Evolutionary conservation across 2,329 filamentous ascomycete species (phyloP), one percentile per base, ranked within the genome.

Genomic region (Lojkania enalia): DNA sequence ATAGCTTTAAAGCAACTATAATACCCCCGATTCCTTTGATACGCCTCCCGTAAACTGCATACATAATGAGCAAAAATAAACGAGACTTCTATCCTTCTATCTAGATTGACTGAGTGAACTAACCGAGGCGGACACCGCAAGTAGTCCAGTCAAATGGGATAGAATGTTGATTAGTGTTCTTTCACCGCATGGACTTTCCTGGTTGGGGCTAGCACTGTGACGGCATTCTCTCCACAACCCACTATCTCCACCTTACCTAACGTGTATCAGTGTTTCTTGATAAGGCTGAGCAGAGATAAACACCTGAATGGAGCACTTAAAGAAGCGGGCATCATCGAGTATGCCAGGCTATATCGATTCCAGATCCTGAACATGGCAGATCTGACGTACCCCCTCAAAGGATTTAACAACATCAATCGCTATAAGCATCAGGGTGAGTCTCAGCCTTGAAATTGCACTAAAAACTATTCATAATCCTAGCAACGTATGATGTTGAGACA

Each of bases 401-500:
- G 37, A 7, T 43, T 46, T 19, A 60, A 56, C 25, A 86, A 81
- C 19, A 79, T 88, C 52, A 87, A 87, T 55, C 79, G 86, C 19
- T 81, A 85, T 58, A 81, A 80, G 56, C 74, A 81, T 49, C 76
- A 82, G 72, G 86, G 85, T 85, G 71, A 56, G 16, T 37, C 20
- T 21, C 3, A 9, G 7, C 25, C 25, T 27, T 9, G 25, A 27
- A 27, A 7, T 27, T 27, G n/a, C 25, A 27, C 7, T 9, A 9
- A 27, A 27, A 7, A 27, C 25, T n/a, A 27, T 27, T n/a, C n/a
- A 27, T 9, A 20, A 11, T 35, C 13, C 21, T 32, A 57, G 53
- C 55, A 38, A 59, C 52, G 3, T 95, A 95, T 64, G 83, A 88
- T 44, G 78, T 86, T 39, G 75, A 82, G 36, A 81, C 83, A 5